Evolutionary conservation across 225 moss, liverwort and hornwort genomes (phyloP), one percentile per base, ranked within the genome.

Genomic region (Antitrichia curtipendula): DNA sequence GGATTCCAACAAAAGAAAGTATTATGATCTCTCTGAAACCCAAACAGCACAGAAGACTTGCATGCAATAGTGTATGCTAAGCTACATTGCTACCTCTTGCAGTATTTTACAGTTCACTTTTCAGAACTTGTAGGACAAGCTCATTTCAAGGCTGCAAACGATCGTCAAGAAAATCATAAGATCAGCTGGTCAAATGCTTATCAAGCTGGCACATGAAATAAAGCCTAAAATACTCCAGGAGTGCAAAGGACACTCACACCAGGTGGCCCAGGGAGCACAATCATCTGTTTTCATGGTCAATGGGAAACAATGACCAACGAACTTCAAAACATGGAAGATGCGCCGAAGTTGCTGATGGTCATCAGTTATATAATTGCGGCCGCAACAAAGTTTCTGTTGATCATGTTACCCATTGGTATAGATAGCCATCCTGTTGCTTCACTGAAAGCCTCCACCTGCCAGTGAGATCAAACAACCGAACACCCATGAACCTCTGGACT

Each of bases 361-460:
- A 32, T 61, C 43, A 32, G 24, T 86, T 86, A 93, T 40, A 93
- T 60, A 62, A 85, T 88, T 61, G 92, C 89, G 28, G 93, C 91
- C 75, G 92, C 89, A 82, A 89, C 90, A 69, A 94, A 92, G 82
- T 91, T 94, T 83, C 92, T 91, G 87, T 92, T 94, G 59, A 83
- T 89, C 88, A 92, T 86, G 70, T 85, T 87, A 7, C 77, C 77
- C 86, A 86, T 66, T 25, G 85, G 59, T 41, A 94, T 72, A 78
- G 61, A 19, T 89, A 90, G 54, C 94, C 94, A 94, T 81, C 92
- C 91, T 76, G 82, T 82, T 43, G 75, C 88, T 87, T 92, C 92
- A 29, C 85, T 91, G 49, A 81, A 91, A 24, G 83, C 90, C 90
- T 94, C 94, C 85, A 91, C 86, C 94, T 94, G 88, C 84, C 68